These are phyloP conservation scores for Leishmania turanica DNA, from an alignment of 208 protist species.

Conservation along the genomic window DNA sequence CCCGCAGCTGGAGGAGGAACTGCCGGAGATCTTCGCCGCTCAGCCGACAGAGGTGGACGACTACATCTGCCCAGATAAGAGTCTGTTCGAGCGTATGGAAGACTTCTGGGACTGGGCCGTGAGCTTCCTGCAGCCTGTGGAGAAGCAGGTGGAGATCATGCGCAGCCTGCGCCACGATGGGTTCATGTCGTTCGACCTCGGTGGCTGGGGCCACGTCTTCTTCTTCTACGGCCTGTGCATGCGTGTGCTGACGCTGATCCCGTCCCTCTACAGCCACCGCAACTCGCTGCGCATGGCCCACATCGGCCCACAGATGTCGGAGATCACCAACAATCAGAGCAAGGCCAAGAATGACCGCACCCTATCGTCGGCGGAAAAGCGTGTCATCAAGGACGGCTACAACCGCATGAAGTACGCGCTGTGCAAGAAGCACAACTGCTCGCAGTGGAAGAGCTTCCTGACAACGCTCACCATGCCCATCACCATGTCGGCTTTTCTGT, in stretches of 20 bases:
- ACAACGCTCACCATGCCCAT: slow-evolving; percentile 74
- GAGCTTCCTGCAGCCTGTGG: slow-evolving; percentile 82
- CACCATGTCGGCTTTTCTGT: slow-evolving; percentile 86
- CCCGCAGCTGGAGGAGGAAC: slow-evolving; percentile 72
- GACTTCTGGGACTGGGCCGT: slow-evolving; percentile 90
- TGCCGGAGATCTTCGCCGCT: slow-evolving; percentile 86
- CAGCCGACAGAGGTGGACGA: slow-evolving; percentile 86
- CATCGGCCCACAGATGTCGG: slow-evolving; percentile 74
- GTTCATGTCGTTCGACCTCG: slow-evolving; percentile 73
- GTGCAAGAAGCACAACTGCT: slow-evolving; percentile 81
- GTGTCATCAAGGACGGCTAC: slow-evolving; percentile 86
- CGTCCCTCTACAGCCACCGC: slow-evolving; percentile 81
- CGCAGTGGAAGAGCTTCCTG: slow-evolving; percentile 84
- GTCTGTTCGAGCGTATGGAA: slow-evolving; percentile 79
- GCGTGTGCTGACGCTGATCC: slow-evolving; percentile 77
- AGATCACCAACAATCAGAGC: slow-evolving; percentile 81
- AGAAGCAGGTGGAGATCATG: slow-evolving; percentile 90
- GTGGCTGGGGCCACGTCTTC: slow-evolving; percentile 82
- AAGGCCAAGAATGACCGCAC: slow-evolving; percentile 82
- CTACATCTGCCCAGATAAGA: slow-evolving; percentile 87
- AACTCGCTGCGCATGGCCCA: slow-evolving; percentile 81
- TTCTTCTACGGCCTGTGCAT: slow-evolving; percentile 80
- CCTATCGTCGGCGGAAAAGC: slow-evolving; percentile 80
- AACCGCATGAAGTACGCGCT: slow-evolving; percentile 88
- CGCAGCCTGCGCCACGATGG: slow-evolving; percentile 69